These are phyloP conservation scores for Chrysosphaeria jannelii DNA, from an alignment of 2,329 filamentous ascomycete species.

Conservation along the genomic window DNA sequence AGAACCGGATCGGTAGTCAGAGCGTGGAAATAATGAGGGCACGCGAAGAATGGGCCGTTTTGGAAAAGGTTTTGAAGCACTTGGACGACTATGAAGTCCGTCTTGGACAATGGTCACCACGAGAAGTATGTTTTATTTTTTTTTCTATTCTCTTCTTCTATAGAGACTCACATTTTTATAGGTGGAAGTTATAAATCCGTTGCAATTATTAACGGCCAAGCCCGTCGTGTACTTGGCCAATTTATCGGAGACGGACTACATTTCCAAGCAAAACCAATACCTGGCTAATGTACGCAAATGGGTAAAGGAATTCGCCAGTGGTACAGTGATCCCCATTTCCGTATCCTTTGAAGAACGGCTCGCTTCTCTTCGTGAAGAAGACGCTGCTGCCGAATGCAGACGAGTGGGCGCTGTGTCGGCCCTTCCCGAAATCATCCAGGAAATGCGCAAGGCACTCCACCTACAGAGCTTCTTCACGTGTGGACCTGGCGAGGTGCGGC, in stretches of 20 bases:
- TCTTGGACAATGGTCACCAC: constrained; percentile 65
- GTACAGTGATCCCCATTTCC: constrained; percentile 81
- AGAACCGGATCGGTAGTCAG: constrained; percentile 80
- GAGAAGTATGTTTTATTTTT: constrained; percentile 39
- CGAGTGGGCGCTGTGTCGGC: constrained; percentile 61
- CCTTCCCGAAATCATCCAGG: constrained; percentile 67
- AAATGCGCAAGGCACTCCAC: constrained; percentile 79
- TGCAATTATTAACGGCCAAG: constrained; percentile 86
- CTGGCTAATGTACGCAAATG: constrained; percentile 78
- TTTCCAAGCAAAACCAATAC: constrained; percentile 99
- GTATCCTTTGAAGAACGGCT: constrained; percentile 82
- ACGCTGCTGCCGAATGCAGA: constrained; percentile 65
- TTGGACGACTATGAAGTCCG: constrained; percentile 80
- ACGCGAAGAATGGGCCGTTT: constrained; percentile 74
- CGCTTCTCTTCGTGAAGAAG: constrained; percentile 48
- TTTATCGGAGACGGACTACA: constrained; percentile 85
- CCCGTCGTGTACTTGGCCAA: constrained; percentile 94
- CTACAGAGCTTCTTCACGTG: constrained; percentile 93
- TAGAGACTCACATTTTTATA: constrained; percentile 11
- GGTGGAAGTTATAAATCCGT: constrained; percentile 93
- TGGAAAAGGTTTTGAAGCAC: constrained; percentile 67
- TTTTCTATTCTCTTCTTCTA: constrained; percentile 2
- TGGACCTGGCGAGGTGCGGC: constrained; percentile 80
- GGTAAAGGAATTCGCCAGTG: constrained; percentile 70
- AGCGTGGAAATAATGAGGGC: constrained; percentile 94